Evolutionary conservation across 2,329 filamentous ascomycete genomes (phyloP), one percentile per base, ranked within the genome.

Genomic region (Metarhizium robertsii): DNA sequence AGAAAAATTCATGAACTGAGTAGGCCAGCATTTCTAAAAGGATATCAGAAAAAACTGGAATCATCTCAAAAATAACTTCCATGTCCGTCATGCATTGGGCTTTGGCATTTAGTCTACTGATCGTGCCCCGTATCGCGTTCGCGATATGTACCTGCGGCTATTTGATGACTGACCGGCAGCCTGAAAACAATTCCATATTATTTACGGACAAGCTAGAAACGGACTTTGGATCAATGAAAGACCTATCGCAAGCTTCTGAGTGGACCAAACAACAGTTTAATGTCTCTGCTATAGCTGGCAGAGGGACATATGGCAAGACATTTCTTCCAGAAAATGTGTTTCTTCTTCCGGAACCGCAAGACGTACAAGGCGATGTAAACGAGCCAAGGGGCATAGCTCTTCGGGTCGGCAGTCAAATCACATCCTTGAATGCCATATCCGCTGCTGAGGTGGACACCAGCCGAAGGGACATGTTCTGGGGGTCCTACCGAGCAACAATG

Each of bases 161-260:
- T 67, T 78, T 78, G 3, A 69, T 85, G 48, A 74, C 73, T 58
- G 69, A 75, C 6, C 32, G 55, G 43, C 75, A 73, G n/a, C 64
- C 70, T 49, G 69, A 71, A 32, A 60, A 65, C 4, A 56, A 63
- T 6, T 63, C 69, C 50, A 69, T 75, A 45, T 65, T 87, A 53
- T 91, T 88, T 66, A 89, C 85, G 2, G 83, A 91, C 57, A 65
- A 84, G 11, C 69, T 89, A 53, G 87, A 91, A 65, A 85, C 85
- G 20, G 84, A 92, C 70, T 92, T 92, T 65, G 71, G 83, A 3
- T 80, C 81, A 57, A 65, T 81, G 42, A 61, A 71, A 10, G 67
- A 78, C 55, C 70, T 81, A 50, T 70, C 74, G 16, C 63, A 71
- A 4, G 74, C 82, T 61, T 72, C 78, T 2, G 78, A 84, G 59